Evolutionary conservation across 805 yeast genomes (phyloP).

Genomic region (Candida ulmi): DNA sequence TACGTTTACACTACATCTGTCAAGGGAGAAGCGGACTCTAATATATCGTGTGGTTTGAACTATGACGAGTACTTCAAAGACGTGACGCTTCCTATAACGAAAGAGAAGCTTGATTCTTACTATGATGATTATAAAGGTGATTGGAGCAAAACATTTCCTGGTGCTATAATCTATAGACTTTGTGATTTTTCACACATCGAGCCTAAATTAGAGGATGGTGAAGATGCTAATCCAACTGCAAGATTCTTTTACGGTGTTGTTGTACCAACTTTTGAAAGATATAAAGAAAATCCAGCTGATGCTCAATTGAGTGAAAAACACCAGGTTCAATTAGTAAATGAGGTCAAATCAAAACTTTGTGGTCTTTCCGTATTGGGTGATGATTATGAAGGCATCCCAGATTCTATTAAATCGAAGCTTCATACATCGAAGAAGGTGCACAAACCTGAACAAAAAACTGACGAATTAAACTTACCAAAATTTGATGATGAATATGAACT

Average conservation of each 20-base stretch:
- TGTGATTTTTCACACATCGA: neutral
- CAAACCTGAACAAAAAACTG: neutral
- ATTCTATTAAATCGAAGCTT: no score
- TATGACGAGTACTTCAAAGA: neutral
- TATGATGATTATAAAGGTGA: neutral
- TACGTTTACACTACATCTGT: neutral
- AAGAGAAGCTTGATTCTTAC: neutral
- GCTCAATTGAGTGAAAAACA: neutral
- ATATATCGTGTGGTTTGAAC: neutral
- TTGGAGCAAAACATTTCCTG: neutral
- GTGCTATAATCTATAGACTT: neutral
- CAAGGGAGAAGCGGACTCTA: neutral
- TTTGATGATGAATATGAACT: constrained; percentile 1
- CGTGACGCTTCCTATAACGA: neutral
- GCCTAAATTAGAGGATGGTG: neutral
- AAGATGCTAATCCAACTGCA: neutral
- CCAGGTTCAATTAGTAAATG: neutral
- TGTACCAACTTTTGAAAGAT: neutral
- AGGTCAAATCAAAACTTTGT: neutral
- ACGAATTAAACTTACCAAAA: neutral
- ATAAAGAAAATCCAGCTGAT: neutral
- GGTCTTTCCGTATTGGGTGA: neutral
- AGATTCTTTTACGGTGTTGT: neutral
- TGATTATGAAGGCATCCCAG: neutral
- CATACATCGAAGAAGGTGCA: no score